Conservation (phyloP, 345 rosid species). For the Lepidium didymum region DNA sequence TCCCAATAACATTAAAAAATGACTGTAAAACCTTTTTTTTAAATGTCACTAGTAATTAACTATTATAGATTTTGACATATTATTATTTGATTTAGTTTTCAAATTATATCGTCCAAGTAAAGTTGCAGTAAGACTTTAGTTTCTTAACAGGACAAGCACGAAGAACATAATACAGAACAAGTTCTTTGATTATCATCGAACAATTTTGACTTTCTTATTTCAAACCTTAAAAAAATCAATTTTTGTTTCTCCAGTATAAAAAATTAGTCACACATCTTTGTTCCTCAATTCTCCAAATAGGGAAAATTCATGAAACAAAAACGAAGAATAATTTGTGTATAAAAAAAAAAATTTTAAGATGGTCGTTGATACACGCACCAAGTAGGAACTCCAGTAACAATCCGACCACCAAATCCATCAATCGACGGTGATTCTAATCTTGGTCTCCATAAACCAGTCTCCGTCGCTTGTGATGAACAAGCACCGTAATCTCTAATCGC, state of each 20-base stretch:
- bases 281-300: background rate
- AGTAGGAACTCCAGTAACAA: conserved; percentile 24
- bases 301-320: background rate
- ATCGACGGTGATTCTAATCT: background rate
- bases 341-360: background rate
- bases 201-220: background rate
- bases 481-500: background rate
- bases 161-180: background rate
- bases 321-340: background rate
- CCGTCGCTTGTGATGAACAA: conserved; percentile 11
- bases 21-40: background rate
- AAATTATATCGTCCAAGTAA: background rate
- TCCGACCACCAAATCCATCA: conserved; percentile 15
- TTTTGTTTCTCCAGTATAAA: background rate
- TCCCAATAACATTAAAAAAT: background rate
- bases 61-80: background rate
- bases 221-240: background rate
- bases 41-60: background rate
- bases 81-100: background rate
- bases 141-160: background rate
- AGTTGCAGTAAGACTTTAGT: background rate
- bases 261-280: background rate
- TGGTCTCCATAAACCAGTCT: conserved; percentile 5
- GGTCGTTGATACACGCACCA: conserved; percentile 5
- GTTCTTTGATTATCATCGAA: conserved; percentile 4